phyloP scores from a whole-genome alignment of 805 yeast genomes.

The Ogataea paraovalis region DNA sequence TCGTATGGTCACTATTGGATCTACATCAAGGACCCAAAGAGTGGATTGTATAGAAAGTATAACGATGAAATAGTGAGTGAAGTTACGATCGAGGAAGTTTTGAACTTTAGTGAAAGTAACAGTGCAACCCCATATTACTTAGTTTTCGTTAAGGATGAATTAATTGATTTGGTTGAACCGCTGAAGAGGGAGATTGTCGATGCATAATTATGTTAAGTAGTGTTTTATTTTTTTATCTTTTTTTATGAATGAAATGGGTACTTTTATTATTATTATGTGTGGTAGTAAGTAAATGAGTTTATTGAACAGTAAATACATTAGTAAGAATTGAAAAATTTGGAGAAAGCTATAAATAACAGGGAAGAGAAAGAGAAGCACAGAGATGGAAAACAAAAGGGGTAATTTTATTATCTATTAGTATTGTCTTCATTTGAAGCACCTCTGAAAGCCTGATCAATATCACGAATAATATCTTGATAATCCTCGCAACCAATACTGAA shows the following conservation, averaged over 20 bases:
- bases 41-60: slow-evolving; percentile 75
- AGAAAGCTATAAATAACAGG: no score
- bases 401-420: no score
- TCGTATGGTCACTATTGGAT: slow-evolving; percentile 97
- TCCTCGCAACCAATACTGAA: slow-evolving; percentile 54
- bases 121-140: slow-evolving; percentile 93
- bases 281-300: no score
- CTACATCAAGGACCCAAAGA: slow-evolving; percentile 74
- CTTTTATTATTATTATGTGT: no score
- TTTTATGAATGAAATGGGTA: neutral
- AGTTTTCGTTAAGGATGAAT: slow-evolving; percentile 70
- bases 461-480: slow-evolving; percentile 46
- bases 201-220: neutral
- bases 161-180: slow-evolving; percentile 58
- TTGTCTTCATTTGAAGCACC: neutral
- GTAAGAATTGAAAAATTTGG: no score
- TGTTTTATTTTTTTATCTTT: neutral
- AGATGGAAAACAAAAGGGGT: no score
- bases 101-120: slow-evolving; percentile 62
- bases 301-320: no score
- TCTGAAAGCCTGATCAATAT: slow-evolving; percentile 38
- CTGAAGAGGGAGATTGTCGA: slow-evolving; percentile 44
- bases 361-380: no score
- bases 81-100: slow-evolving; percentile 61
- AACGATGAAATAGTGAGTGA: slow-evolving; percentile 94